Conservation (phyloP, 108 stramenopile species). For the Poteriospumella lacustris region DNA sequence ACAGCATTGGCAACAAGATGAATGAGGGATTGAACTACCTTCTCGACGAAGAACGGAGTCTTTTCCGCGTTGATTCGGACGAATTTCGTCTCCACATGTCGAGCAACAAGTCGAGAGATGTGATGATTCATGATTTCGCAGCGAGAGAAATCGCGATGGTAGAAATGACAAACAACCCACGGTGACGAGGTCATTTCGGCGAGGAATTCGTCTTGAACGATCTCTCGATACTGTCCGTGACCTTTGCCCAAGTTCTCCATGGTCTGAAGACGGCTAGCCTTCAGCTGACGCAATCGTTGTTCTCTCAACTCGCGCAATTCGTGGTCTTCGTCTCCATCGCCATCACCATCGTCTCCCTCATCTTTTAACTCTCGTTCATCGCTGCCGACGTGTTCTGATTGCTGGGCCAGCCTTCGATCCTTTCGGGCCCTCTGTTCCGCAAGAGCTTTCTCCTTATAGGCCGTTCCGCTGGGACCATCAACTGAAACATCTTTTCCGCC, state of each 20-base stretch:
- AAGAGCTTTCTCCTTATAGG: constrained; percentile 29
- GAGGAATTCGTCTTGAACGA: constrained; percentile 89
- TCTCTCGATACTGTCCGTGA: constrained; percentile 86
- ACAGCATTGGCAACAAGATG: no score
- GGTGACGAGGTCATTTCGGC: constrained; percentile 70
- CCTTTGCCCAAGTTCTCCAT: constrained; percentile 75
- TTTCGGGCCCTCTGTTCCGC: constrained; percentile 23
- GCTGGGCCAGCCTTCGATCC: constrained; percentile 31
- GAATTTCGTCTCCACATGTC: constrained; percentile 79
- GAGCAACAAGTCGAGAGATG: constrained; percentile 62
- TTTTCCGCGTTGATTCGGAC: constrained; percentile 84
- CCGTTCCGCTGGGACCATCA: constrained; percentile 29
- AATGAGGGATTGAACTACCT: no score
- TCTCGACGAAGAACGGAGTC: constrained; percentile 91
- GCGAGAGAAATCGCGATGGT: constrained; percentile 84
- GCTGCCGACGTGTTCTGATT: constrained; percentile 13
- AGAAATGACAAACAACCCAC: constrained; percentile 83
- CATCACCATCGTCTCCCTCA: constrained; percentile 39
- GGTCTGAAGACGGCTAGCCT: constrained; percentile 55
- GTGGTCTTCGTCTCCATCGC: constrained; percentile 42
- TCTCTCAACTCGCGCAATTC: constrained; percentile 57
- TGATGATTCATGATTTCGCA: constrained; percentile 90
- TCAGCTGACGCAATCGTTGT: constrained; percentile 69
- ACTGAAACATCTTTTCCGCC: constrained; percentile 28
- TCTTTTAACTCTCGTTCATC: constrained; percentile 11